Percentiles rank a stretch among this genome's conserved stretches.
Conservation (phyloP, 176 grass and related monocot genomes). For the Leersia perrieri region DNA sequence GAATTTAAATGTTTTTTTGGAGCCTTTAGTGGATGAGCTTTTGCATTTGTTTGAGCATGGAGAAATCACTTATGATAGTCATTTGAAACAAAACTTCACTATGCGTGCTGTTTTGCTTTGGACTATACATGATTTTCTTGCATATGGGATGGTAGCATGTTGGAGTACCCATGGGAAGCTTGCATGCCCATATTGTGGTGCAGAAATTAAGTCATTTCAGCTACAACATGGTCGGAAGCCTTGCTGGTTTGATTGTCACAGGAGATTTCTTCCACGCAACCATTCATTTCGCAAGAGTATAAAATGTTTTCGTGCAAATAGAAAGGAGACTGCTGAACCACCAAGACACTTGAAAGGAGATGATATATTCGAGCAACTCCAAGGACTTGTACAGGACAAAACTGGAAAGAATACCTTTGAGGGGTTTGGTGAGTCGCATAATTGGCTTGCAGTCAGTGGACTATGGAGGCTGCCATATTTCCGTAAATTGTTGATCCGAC, state of each 20-base stretch:
- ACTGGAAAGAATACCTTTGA: too few relatives aligned
- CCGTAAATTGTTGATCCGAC: too few relatives aligned
- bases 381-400: too few relatives aligned
- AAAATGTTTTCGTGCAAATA: too few relatives aligned
- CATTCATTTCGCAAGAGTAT: too few relatives aligned
- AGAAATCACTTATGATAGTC: neutral
- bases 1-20: neutral
- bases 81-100: neutral
- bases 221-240: neutral
- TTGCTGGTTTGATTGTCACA: neutral
- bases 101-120: neutral
- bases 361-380: too few relatives aligned
- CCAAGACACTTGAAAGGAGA: too few relatives aligned
- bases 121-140: neutral
- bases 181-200: slow-evolving; percentile 7
- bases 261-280: too few relatives aligned
- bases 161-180: slow-evolving; percentile 15
- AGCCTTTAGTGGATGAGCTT: slow-evolving; percentile 26
- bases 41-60: neutral
- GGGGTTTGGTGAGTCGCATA: too few relatives aligned
- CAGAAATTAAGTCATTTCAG: neutral
- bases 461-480: too few relatives aligned
- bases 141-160: neutral
- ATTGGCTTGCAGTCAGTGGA: too few relatives aligned
- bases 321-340: too few relatives aligned